These are phyloP conservation scores for Puccinellia tenuiflora DNA, from an alignment of 176 grass and related monocot species.

Conservation along the genomic window DNA sequence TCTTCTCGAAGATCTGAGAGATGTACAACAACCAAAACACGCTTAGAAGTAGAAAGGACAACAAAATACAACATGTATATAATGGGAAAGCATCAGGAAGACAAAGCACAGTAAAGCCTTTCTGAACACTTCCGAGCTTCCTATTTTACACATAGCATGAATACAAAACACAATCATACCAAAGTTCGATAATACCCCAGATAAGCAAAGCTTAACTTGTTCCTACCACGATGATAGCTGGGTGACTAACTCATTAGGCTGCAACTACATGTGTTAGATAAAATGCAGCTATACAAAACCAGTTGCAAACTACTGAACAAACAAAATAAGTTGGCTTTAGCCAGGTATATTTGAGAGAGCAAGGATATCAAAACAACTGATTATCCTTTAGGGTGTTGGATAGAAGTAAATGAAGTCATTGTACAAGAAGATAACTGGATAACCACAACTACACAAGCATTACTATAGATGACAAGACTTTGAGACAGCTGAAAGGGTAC, in stretches of 20 bases:
- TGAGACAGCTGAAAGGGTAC: background rate
- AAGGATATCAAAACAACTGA: background rate
- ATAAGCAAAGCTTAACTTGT: background rate
- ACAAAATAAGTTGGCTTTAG: background rate
- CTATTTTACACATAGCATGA: background rate
- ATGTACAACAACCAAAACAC: background rate
- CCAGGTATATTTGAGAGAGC: background rate
- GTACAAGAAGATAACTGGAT: background rate
- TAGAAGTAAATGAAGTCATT: background rate
- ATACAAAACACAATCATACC: background rate
- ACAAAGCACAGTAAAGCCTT: background rate
- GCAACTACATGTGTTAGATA: background rate
- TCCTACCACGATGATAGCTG: background rate
- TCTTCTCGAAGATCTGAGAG: conserved; percentile 58
- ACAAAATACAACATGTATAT: background rate
- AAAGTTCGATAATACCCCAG: background rate
- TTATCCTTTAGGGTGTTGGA: background rate
- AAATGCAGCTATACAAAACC: background rate
- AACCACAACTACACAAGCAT: background rate
- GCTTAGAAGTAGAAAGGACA: background rate
- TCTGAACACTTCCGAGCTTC: background rate
- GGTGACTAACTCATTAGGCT: background rate
- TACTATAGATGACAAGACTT: background rate
- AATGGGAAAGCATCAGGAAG: background rate
- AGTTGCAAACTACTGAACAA: background rate